Evolutionary conservation across 306 rosid genomes (phyloP).

Genomic region (Casuarina cunninghamiana): DNA sequence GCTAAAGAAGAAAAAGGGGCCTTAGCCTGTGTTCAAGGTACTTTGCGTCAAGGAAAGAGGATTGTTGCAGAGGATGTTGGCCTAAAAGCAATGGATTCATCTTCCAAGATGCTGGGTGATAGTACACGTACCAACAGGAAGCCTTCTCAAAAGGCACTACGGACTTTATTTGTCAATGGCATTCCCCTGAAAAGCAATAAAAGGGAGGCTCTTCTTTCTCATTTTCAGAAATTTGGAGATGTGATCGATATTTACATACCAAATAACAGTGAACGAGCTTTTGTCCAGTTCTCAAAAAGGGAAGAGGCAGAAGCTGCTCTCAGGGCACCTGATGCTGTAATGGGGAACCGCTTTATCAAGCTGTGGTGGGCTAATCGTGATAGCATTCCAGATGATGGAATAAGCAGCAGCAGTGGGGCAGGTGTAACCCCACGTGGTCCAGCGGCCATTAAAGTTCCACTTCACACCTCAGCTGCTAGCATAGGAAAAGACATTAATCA

Average conservation of each 20-base stretch:
- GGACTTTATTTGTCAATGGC: conserved; percentile 89
- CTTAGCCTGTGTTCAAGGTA: conserved; percentile 42
- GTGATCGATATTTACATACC: conserved; percentile 90
- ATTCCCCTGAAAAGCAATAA: conserved; percentile 78
- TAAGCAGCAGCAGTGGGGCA: conserved; percentile 45
- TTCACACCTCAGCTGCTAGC: conserved; percentile 41
- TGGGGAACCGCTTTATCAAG: conserved; percentile 98
- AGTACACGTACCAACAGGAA: conserved; percentile 51
- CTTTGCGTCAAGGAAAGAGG: conserved; percentile 61
- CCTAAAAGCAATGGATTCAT: conserved; percentile 48
- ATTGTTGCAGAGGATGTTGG: conserved; percentile 52
- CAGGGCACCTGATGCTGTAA: conserved; percentile 91
- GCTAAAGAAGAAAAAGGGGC: conserved; percentile 58
- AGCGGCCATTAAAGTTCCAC: conserved; percentile 49
- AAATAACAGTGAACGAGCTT: conserved; percentile 78
- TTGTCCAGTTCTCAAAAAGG: conserved; percentile 92
- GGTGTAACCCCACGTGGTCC: conserved; percentile 54
- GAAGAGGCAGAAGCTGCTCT: conserved; percentile 99
- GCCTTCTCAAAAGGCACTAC: conserved; percentile 82
- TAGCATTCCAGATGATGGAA: conserved; percentile 69
- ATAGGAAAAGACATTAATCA: conserved; percentile 62
- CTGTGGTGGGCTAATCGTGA: conserved; percentile 99
- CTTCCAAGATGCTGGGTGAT: conserved; percentile 55
- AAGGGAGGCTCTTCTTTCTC: conserved; percentile 80
- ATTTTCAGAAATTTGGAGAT: conserved; percentile 90